A percentile compares a stretch with the other conserved stretches of the same genome.
Evolutionary conservation across 106 monocot genomes (phyloP).

Genomic region (Dendrobium chrysotoxum): DNA sequence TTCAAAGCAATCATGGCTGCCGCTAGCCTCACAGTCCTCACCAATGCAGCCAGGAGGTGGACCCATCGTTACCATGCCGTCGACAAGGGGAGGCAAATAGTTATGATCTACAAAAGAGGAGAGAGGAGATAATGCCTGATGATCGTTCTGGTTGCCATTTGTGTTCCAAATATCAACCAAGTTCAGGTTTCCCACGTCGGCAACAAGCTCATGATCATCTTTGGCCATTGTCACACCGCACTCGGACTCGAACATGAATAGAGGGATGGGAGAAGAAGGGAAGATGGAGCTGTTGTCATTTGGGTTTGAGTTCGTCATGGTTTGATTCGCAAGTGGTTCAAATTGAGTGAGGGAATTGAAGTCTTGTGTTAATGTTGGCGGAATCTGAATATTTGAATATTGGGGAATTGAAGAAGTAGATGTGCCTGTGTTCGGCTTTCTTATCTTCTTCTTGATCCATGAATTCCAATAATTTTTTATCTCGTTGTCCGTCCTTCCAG

Average conservation of each 20-base stretch:
- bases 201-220: background rate
- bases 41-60: conserved; percentile 6
- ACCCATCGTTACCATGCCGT: conserved; percentile 17
- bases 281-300: conserved; percentile 9
- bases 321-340: conserved; percentile 13
- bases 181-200: background rate
- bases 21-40: conserved; percentile 11
- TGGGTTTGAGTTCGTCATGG: conserved; percentile 6
- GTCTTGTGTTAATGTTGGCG: background rate
- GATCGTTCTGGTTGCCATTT: conserved; percentile 1
- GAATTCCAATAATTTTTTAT: conserved; percentile 82
- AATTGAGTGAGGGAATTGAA: conserved; percentile 22
- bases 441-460: conserved; percentile 71
- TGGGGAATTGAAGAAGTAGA: conserved; percentile 2
- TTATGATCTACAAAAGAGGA: conserved; percentile 16
- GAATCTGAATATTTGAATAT: background rate
- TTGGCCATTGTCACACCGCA: background rate
- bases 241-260: conserved; percentile 36
- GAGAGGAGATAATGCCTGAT: conserved; percentile 12
- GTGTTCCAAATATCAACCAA: conserved; percentile 20
- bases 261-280: conserved; percentile 22
- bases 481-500: conserved; percentile 68
- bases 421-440: conserved; percentile 16
- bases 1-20: conserved; percentile 12
- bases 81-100: conserved; percentile 46